phyloP scores from a whole-genome alignment of 257 asterid genomes.

The Rhazya stricta region DNA sequence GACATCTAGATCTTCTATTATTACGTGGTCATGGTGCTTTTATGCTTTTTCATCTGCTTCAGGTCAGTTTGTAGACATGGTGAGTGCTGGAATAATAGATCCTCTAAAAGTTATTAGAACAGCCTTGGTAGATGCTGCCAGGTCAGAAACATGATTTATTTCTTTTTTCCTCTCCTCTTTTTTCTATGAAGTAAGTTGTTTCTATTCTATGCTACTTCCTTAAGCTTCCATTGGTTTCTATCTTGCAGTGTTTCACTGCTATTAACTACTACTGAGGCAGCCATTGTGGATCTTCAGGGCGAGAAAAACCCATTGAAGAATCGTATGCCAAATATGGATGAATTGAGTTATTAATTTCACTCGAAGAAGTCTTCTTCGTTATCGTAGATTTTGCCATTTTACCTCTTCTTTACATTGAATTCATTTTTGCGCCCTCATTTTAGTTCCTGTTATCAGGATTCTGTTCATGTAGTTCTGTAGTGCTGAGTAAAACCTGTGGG shows the following conservation, averaged over 20 bases:
- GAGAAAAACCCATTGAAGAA: slow-evolving; percentile 46
- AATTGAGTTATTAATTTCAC: slow-evolving; percentile 24
- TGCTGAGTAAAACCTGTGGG: not conserved
- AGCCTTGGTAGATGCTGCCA: slow-evolving; percentile 72
- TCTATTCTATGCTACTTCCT: too few species aligned
- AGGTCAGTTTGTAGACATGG: slow-evolving; percentile 74
- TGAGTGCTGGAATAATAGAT: slow-evolving; percentile 75
- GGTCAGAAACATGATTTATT: slow-evolving; percentile 34
- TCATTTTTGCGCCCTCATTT: not conserved
- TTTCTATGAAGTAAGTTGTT: not conserved
- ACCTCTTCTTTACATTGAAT: too few species aligned
- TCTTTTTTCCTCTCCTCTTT: not conserved
- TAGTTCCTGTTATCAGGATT: not conserved
- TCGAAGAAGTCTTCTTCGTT: not conserved
- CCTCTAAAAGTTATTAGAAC: slow-evolving; percentile 78
- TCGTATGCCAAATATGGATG: slow-evolving; percentile 56
- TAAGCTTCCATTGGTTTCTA: slow-evolving; percentile 6
- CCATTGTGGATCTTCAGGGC: slow-evolving; percentile 49
- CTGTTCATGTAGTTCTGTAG: not conserved
- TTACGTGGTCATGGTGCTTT: not conserved
- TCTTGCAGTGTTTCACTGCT: slow-evolving; percentile 57
- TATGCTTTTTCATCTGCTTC: slow-evolving; percentile 16
- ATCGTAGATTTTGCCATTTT: not conserved
- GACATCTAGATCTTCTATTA: not conserved
- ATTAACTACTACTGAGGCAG: slow-evolving; percentile 68